Evolutionary conservation across 108 stramenopile genomes (phyloP), one percentile per base, ranked within the genome.

Genomic region (Pseudonitzschia pungens): DNA sequence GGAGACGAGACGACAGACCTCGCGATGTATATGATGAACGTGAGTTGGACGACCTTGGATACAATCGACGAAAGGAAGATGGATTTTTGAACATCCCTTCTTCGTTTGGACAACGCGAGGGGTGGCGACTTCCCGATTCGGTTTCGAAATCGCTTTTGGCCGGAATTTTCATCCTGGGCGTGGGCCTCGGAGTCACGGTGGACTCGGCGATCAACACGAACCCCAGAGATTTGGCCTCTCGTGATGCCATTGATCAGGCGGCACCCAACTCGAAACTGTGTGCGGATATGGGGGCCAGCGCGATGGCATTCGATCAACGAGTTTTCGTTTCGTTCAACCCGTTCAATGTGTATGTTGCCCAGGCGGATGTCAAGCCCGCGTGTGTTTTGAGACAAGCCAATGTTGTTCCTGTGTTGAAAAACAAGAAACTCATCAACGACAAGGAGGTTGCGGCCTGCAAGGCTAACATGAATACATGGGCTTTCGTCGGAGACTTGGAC

Each of bases 251-350:
- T 31, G 97, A 97, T 79, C 86, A 92, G 67, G 91, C 93, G 45
- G 97, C 97, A 15, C 97, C 97, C 48, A 97, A 97, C 82, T 87
- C 95, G 0, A 87, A 78, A 31, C 76, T 97, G 20, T 97, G 97
- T 77, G 84, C 87, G 8, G 86, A 87, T 54, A 93, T 94, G 74
- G 97, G 97, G 14, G 88, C 93, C 5, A 85, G 83, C 14, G 95
- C 95, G 31, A 95, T 97, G 94, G 97, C 93, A 50, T 91, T 97
- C 70, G 97, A 97, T 74, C 90, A 94, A 77, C 80, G 97, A 22
- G 94, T 97, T 1, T 97, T 97, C 83, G 96, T 97, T 31, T 91
- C 92, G 44, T 97, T 97, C 72, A 96, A 97, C 78, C 97, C 97
- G 9, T 97, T 97, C 80, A 93, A 94, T 82, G 92, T 97, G 20